Conservation (phyloP, 208 protist genomes). For the Leishmania guyanensis region DNA sequence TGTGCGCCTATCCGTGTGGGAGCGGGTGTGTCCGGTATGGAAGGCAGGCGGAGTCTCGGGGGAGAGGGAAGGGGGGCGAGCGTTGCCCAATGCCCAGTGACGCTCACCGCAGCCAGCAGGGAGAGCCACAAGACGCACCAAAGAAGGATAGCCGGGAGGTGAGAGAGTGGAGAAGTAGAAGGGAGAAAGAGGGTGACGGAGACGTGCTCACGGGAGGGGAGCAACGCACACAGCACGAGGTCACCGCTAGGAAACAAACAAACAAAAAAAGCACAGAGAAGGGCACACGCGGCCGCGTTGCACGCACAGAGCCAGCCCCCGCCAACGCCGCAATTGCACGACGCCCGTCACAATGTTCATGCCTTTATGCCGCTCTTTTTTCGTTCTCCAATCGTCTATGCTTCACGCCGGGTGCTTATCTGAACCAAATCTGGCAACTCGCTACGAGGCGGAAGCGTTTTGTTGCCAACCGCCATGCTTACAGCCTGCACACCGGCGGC, state of each 20-base stretch:
- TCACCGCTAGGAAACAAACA: not conserved
- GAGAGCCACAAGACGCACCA: not conserved
- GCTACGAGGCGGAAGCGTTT: not conserved
- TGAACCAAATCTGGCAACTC: not conserved
- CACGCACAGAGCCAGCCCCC: not conserved
- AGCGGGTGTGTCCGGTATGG: not conserved
- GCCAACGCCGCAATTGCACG: not conserved
- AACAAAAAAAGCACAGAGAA: not conserved
- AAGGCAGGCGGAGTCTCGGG: not conserved
- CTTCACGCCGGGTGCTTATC: not conserved
- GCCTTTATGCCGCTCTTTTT: not conserved
- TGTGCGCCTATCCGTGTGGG: not conserved
- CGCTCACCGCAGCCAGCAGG: not conserved
- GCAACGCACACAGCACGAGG: not conserved
- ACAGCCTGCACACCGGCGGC: not conserved
- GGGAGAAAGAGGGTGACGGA: not conserved
- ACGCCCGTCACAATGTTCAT: not conserved
- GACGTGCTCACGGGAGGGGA: no score
- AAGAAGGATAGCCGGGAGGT: not conserved
- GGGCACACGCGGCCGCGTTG: no score
- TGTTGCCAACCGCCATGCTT: not conserved
- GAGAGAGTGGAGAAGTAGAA: not conserved
- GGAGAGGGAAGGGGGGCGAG: not conserved
- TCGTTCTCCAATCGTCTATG: no score
- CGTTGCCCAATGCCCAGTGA: not conserved